A percentile compares a stretch with the other conserved stretches of the same genome.
These are phyloP conservation scores for Rossbeevera mucosa DNA, from an alignment of 768 basidiomycete species.

Conservation along the genomic window DNA sequence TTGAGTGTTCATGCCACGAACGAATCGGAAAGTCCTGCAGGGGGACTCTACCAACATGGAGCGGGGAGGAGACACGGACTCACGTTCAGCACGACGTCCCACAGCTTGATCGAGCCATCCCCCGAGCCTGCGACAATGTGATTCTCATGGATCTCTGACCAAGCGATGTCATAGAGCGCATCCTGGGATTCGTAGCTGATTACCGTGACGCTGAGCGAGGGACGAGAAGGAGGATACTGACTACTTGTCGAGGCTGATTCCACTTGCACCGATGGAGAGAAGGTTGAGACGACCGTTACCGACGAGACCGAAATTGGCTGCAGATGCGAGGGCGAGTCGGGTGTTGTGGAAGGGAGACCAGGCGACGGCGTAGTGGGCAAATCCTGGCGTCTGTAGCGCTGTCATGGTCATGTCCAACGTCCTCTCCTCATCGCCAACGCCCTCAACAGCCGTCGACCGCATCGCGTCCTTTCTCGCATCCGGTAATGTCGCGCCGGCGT, in stretches of 20 bases:
- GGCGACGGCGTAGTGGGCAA: constrained; percentile 74
- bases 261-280: constrained; percentile 45
- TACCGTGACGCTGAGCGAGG: constrained; percentile 6
- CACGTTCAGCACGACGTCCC: constrained; percentile 87
- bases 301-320: constrained; percentile 92
- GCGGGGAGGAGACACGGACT: constrained; percentile 11
- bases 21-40: constrained; percentile 81
- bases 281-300: constrained; percentile 90
- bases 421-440: constrained; percentile 35
- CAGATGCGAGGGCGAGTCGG: constrained; percentile 72
- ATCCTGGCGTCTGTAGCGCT: constrained; percentile 73
- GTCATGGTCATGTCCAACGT: too few species aligned
- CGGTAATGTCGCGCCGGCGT: constrained; percentile 86
- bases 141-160: constrained; percentile 94
- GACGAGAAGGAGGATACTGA: constrained; percentile 36
- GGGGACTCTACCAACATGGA: constrained; percentile 19
- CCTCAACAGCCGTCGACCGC: constrained; percentile 52
- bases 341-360: constrained; percentile 85
- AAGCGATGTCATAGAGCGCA: constrained; percentile 84
- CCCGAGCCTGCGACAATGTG: constrained; percentile 87
- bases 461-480: constrained; percentile 60
- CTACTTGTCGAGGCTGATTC: constrained; percentile 61
- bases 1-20: constrained; percentile 91
- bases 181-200: constrained; percentile 85
- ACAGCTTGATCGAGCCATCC: constrained; percentile 84